phyloP scores from a whole-genome alignment of 2,329 filamentous ascomycete species.

The Harringtonia lauricola region DNA sequence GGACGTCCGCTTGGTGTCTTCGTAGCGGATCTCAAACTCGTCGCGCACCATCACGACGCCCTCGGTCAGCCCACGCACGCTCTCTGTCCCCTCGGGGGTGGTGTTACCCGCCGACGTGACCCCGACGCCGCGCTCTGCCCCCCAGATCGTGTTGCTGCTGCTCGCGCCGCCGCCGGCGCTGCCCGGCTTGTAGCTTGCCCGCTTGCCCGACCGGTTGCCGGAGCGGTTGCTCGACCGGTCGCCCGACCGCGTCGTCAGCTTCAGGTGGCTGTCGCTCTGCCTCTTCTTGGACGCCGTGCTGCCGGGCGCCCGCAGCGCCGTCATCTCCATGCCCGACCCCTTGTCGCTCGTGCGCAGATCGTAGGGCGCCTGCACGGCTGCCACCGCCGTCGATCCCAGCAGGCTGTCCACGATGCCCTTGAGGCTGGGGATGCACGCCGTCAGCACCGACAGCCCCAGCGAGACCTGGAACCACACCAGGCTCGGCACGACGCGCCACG shows the following conservation, averaged over 20 bases:
- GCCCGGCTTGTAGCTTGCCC: not conserved
- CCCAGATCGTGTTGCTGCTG: no score
- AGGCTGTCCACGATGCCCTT: constrained; percentile 11
- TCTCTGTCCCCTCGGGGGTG: no score
- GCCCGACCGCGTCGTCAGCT: no score
- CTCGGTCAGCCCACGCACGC: constrained; percentile 1
- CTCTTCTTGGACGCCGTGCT: no score
- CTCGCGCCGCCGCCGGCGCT: not conserved
- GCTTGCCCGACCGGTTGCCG: not conserved
- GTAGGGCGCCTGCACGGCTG: constrained; percentile 7
- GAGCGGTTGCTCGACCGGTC: no score
- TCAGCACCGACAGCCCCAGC: constrained; percentile 10
- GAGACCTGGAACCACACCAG: constrained; percentile 5
- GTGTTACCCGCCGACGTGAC: no score
- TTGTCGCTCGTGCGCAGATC: not conserved
- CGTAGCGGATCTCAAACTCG: constrained; percentile 2
- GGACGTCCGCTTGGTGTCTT: not conserved
- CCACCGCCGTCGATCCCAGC: constrained; percentile 1
- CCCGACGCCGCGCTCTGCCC: no score
- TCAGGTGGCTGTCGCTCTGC: no score
- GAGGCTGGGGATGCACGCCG: constrained; percentile 12
- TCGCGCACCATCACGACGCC: constrained; percentile 2
- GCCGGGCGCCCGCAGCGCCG: not conserved
- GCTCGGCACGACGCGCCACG: constrained; percentile 6
- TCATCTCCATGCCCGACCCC: constrained; percentile 1